Evolutionary conservation across 208 protist genomes (phyloP).

Genomic region (Eutreptiella sp.): DNA sequence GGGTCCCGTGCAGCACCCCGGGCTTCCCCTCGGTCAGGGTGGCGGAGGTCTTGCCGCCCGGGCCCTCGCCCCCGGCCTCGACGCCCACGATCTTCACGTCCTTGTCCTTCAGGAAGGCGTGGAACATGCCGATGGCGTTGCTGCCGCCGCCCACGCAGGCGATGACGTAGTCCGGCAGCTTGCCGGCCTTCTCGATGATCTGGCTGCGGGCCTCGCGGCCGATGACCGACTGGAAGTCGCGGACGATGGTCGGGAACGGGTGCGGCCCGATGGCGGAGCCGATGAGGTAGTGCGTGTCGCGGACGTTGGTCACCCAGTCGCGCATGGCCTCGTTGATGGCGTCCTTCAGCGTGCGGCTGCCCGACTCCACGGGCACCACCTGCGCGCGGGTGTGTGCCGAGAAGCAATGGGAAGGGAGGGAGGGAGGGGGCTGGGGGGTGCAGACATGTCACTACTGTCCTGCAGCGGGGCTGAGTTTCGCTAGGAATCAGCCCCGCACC

Average conservation of each 20-base stretch:
- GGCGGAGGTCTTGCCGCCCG: constrained; percentile 47
- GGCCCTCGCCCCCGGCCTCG: constrained; percentile 55
- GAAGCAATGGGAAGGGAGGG: not conserved
- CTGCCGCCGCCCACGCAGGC: constrained; percentile 71
- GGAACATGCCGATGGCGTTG: constrained; percentile 67
- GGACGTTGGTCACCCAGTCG: constrained; percentile 58
- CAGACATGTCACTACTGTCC: too few relatives aligned
- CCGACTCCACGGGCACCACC: constrained; percentile 33
- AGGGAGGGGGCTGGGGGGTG: not conserved
- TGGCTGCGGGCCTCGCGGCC: constrained; percentile 46
- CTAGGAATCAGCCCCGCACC: too few relatives aligned
- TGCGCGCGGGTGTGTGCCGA: not conserved
- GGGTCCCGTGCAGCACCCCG: constrained; percentile 51
- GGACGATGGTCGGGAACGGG: constrained; percentile 68
- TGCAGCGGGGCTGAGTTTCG: too few relatives aligned
- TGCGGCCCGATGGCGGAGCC: constrained; percentile 67
- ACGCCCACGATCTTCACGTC: constrained; percentile 52
- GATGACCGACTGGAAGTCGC: constrained; percentile 63
- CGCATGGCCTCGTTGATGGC: constrained; percentile 72
- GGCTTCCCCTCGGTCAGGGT: constrained; percentile 45
- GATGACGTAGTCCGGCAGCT: constrained; percentile 56
- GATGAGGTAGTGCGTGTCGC: constrained; percentile 38
- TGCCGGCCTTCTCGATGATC: constrained; percentile 23
- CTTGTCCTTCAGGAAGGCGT: constrained; percentile 50
- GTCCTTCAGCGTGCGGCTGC: constrained; percentile 48